A percentile compares a stretch with the other conserved stretches of the same genome.
Conservation (phyloP, 345 rosid species). For the Psidium friedrichsthalianum region DNA sequence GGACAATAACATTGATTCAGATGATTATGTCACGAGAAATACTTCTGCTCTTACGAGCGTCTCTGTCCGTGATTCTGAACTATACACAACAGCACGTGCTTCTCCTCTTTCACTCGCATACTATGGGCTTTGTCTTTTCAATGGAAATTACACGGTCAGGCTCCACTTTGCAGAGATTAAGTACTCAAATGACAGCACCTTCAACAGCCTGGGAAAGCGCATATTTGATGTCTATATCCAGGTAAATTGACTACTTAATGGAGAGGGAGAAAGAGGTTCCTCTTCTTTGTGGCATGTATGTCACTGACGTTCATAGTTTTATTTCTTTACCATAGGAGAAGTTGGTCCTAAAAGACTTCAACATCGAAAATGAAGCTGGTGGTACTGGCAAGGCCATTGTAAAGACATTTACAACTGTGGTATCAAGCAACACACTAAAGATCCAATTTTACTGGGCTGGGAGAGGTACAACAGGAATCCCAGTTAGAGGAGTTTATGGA, state of each 20-base stretch:
- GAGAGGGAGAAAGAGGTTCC: not conserved
- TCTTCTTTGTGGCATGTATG: not conserved
- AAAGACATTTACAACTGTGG: conserved; percentile 15
- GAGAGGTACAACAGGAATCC: conserved; percentile 67
- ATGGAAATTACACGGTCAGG: conserved; percentile 64
- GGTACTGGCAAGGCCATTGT: conserved; percentile 39
- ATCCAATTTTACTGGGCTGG: conserved; percentile 71
- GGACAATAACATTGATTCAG: conserved; percentile 60
- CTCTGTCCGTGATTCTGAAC: conserved; percentile 17
- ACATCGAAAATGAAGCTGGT: conserved; percentile 48
- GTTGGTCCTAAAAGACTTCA: conserved; percentile 44
- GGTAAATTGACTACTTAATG: conserved; percentile 18
- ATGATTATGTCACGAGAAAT: conserved; percentile 37
- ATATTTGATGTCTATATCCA: conserved; percentile 73
- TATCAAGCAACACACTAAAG: conserved; percentile 38
- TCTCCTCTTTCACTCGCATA: conserved; percentile 76
- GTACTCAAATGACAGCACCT: conserved; percentile 40
- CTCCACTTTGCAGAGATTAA: conserved; percentile 87
- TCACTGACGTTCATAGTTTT: not conserved
- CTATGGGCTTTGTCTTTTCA: conserved; percentile 68
- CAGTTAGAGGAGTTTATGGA: conserved; percentile 58
- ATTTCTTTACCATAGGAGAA: conserved; percentile 22
- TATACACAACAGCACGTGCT: conserved; percentile 58
- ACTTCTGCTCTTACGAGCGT: conserved; percentile 38
- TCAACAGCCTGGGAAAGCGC: conserved; percentile 54